Percentiles rank a stretch among this genome's conserved stretches.
Evolutionary conservation across 257 asterid species (phyloP).

Genomic region (Petrea volubilis): DNA sequence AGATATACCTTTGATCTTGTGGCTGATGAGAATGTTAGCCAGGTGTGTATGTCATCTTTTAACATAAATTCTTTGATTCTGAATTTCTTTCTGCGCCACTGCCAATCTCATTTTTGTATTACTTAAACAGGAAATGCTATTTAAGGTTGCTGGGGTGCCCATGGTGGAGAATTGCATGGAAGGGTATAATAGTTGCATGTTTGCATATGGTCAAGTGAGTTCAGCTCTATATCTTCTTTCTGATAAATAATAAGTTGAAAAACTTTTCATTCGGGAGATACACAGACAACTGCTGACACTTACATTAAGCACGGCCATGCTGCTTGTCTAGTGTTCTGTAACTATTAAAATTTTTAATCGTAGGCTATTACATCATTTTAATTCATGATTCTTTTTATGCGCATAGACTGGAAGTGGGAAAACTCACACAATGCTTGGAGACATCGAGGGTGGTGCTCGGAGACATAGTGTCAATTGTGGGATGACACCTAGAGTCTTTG

Average conservation of each 20-base stretch:
- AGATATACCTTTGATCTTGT: slow-evolving; percentile 85
- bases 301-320: background rate
- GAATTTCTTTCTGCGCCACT: background rate
- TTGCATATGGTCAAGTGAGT: slow-evolving; percentile 98
- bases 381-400: background rate
- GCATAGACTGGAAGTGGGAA: slow-evolving; percentile 97
- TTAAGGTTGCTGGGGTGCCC: slow-evolving; percentile 86
- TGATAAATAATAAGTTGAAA: background rate
- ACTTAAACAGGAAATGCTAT: slow-evolving; percentile 77
- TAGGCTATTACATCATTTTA: background rate
- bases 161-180: slow-evolving; percentile 97
- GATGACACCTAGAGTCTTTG: slow-evolving; percentile 96
- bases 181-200: slow-evolving; percentile 98
- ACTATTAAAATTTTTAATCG: background rate
- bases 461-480: slow-evolving; percentile 95
- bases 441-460: slow-evolving; percentile 90
- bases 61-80: background rate
- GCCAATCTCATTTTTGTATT: slow-evolving; percentile 8
- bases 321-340: slow-evolving; percentile 1
- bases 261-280: background rate
- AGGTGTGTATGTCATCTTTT: slow-evolving; percentile 42
- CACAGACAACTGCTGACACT: background rate
- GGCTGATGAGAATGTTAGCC: slow-evolving; percentile 93
- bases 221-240: background rate
- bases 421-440: slow-evolving; percentile 99